Base-by-base conservation (phyloP, 306 rosid genomes). In the Vachellia collinsii region DNA sequence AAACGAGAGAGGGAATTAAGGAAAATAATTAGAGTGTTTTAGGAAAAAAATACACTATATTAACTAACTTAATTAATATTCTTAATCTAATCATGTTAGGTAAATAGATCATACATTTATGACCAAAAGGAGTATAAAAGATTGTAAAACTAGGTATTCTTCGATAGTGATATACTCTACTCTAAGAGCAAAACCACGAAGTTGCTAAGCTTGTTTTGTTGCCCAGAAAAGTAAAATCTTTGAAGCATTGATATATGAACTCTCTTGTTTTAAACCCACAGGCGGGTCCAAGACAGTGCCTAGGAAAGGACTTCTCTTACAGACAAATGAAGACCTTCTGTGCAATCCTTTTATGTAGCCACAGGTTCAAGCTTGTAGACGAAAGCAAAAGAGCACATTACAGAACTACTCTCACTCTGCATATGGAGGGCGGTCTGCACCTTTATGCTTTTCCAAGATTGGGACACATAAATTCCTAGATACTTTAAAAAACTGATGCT, bases 291-390 rank as follows among this genome's bases (percentile, higher is more conserved):
- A 85, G 93, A 47, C 76, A 85, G n/a, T 91, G 93, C 63, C 83
- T 91, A 0, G 97, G 97, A 29, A 89, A 78, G 84, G 92, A 89
- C 68, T 91, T 91, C 72, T 82, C 97, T 39, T 85, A 86, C 70
- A 86, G 89, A 77, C 92, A 92, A 72, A 84, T 90, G 89, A 89
- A 92, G 80, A 88, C 85, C 64, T 75, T 89, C 19, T 69, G 78
- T 67, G 90, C 93, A 39, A 47, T 90, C 41, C 77, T 89, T 78
- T 43, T 87, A 16, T 43, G 88, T 22, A 78, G 79, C 84, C 85
- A 84, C 68, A 70, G 29, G 38, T 87, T 92, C 86, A 87, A 82
- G 73, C 66, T 92, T 83, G 89, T 83, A 37, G 86, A 88, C 39
- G 85, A 84, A 70, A 80, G 79, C 17, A 83, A 80, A 83, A n/a